phyloP scores from a whole-genome alignment of 1,139 yeast genomes.

The Suhomyces yuchorum region DNA sequence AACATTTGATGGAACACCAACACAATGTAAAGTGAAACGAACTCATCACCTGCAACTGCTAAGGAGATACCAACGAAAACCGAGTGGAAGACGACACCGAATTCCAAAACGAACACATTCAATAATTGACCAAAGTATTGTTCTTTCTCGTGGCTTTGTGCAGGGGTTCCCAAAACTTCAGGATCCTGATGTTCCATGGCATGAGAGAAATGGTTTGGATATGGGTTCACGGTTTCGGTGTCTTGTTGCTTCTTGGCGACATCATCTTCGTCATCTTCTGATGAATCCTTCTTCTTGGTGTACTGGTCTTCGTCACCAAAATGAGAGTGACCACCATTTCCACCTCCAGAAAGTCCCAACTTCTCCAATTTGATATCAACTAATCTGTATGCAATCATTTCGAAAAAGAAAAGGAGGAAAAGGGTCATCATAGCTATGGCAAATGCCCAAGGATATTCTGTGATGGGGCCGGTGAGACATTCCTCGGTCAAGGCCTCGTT shows the following conservation, averaged over 20 bases:
- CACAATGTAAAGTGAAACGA: conserved; percentile 74
- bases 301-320: conserved; percentile 46
- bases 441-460: conserved; percentile 63
- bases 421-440: conserved; percentile 60
- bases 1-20: conserved; percentile 88
- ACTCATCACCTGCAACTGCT: conserved; percentile 73
- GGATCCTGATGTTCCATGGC: conserved; percentile 57
- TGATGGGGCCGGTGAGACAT: conserved; percentile 60
- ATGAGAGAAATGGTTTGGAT: conserved; percentile 51
- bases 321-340: conserved; percentile 45
- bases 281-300: conserved; percentile 24
- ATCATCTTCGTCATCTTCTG: conserved; percentile 18
- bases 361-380: conserved; percentile 41
- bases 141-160: conserved; percentile 35
- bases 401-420: conserved; percentile 55
- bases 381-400: conserved; percentile 54
- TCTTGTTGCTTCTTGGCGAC: conserved; percentile 20
- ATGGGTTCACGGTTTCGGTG: conserved; percentile 21
- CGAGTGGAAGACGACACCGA: conserved; percentile 81
- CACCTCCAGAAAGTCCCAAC: conserved; percentile 18
- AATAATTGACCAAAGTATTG: conserved; percentile 47
- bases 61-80: conserved; percentile 75
- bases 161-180: conserved; percentile 48
- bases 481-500: conserved; percentile 51
- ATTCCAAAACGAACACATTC: conserved; percentile 64